A percentile compares a stretch with the other conserved stretches of the same genome.
Evolutionary conservation across 805 yeast genomes (phyloP).

Genomic region (Yarrowia porcina): DNA sequence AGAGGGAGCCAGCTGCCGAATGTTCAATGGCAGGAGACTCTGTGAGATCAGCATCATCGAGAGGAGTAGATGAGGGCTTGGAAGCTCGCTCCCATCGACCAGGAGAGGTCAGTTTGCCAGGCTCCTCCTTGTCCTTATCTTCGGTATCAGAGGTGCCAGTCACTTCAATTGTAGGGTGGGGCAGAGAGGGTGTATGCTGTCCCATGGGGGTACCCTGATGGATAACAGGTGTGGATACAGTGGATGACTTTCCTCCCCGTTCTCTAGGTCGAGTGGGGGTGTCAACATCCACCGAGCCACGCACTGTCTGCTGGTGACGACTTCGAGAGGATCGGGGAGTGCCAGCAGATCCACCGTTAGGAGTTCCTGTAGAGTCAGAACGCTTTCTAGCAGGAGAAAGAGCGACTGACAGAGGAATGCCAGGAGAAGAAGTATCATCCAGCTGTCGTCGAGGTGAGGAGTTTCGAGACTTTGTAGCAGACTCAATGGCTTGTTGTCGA

Average conservation of each 20-base stretch:
- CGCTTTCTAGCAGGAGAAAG: constrained; percentile 18
- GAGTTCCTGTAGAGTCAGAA: constrained; percentile 6
- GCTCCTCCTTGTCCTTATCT: constrained; percentile 3
- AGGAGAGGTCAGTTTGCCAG: background rate
- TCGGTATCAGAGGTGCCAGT: constrained; percentile 10
- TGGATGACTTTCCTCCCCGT: background rate
- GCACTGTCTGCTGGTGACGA: background rate
- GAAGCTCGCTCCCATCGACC: constrained; percentile 23
- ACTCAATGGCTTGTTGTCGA: constrained; percentile 30
- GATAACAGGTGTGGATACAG: background rate
- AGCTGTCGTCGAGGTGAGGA: constrained; percentile 17
- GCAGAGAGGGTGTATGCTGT: constrained; percentile 4
- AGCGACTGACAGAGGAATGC: constrained; percentile 19
- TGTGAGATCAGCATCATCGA: constrained; percentile 1
- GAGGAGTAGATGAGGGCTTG: background rate
- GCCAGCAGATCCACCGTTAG: background rate
- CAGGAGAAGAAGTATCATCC: constrained; percentile 11
- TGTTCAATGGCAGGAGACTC: constrained; percentile 16
- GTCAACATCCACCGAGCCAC: background rate
- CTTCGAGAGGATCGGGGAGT: constrained; percentile 14
- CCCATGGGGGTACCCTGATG: constrained; percentile 2
- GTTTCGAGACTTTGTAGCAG: constrained; percentile 15
- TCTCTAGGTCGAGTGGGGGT: constrained; percentile 6
- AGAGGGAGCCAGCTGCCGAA: constrained; percentile 7
- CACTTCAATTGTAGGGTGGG: constrained; percentile 19